Percentiles rank a stretch among this genome's conserved stretches.
phyloP scores from a whole-genome alignment of 257 asterid genomes.

The Ocimum tenuiflorum region DNA sequence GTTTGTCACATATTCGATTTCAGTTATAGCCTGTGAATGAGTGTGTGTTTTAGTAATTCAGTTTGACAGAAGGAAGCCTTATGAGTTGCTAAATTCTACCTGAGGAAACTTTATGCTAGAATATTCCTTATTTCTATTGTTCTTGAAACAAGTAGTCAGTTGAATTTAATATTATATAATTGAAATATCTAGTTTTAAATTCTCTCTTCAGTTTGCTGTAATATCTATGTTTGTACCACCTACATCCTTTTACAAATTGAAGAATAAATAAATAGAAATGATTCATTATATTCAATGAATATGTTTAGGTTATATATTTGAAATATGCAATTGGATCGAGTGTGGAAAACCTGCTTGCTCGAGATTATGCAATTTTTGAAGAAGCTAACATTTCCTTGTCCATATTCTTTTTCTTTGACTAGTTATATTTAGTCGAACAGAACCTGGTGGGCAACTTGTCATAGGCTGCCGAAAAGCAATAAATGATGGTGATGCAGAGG shows the following conservation, averaged over 20 bases:
- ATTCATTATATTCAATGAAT: not conserved
- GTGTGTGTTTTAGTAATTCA: not conserved
- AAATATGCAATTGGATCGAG: not conserved
- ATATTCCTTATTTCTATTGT: not conserved
- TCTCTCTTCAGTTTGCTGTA: not conserved
- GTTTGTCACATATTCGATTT: not conserved
- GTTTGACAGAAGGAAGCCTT: not conserved
- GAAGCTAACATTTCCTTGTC: slow-evolving; percentile 1
- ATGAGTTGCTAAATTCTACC: not conserved
- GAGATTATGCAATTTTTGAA: not conserved
- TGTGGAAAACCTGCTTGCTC: not conserved
- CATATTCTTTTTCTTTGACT: slow-evolving; percentile 16
- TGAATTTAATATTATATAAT: too few relatives aligned
- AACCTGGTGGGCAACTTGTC: slow-evolving; percentile 86
- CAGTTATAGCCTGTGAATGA: not conserved
- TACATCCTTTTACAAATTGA: not conserved
- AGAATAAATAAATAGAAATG: not conserved
- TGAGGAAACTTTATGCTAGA: not conserved
- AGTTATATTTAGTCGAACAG: slow-evolving; percentile 84
- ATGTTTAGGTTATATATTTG: not conserved
- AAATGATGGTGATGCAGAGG: slow-evolving; percentile 56
- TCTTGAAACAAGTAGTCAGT: not conserved
- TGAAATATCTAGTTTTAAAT: not conserved
- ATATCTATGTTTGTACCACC: not conserved
- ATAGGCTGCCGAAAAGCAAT: slow-evolving; percentile 89